Conservation (phyloP, 805 yeast genomes). For the Kluyveromyces dobzhanskii region DNA sequence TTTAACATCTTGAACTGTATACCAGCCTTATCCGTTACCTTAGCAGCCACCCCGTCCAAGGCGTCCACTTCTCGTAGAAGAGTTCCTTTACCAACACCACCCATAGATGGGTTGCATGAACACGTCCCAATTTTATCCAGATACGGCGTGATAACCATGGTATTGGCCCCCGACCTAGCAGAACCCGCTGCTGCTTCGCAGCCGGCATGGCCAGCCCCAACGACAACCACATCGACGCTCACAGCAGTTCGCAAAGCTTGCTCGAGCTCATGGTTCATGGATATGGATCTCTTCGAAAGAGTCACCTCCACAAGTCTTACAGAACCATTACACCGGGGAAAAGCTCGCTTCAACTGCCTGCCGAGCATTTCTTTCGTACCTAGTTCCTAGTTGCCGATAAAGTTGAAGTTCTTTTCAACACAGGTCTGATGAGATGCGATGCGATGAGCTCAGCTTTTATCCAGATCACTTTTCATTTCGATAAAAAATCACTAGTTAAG, state of each 20-base stretch:
- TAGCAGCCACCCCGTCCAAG: conserved; percentile 81
- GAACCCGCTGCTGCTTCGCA: conserved; percentile 94
- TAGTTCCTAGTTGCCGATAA: conserved; percentile 1
- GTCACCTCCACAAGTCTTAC: background rate
- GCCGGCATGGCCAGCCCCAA: conserved; percentile 99
- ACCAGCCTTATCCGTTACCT: conserved; percentile 87
- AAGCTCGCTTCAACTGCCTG: too few relatives aligned
- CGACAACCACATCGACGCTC: conserved; percentile 53
- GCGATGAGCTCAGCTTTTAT: too few relatives aligned
- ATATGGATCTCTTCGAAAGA: background rate
- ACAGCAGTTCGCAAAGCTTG: conserved; percentile 5
- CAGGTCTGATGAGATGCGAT: too few relatives aligned
- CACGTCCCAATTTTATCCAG: conserved; percentile 79
- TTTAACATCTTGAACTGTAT: conserved; percentile 84
- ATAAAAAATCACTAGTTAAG: too few relatives aligned
- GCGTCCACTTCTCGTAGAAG: conserved; percentile 91
- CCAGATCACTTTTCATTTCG: too few relatives aligned
- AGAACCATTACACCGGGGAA: background rate
- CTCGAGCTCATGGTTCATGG: conserved; percentile 11
- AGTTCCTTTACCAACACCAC: conserved; percentile 98
- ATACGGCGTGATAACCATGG: conserved; percentile 63
- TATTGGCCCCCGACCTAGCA: conserved; percentile 66
- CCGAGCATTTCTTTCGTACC: background rate
- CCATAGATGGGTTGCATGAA: conserved; percentile 96
- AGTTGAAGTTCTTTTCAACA: background rate